Percentiles rank a stretch among this genome's conserved stretches.
phyloP scores from a whole-genome alignment of 495 filamentous ascomycete genomes.

The Sordaria brevicollis region DNA sequence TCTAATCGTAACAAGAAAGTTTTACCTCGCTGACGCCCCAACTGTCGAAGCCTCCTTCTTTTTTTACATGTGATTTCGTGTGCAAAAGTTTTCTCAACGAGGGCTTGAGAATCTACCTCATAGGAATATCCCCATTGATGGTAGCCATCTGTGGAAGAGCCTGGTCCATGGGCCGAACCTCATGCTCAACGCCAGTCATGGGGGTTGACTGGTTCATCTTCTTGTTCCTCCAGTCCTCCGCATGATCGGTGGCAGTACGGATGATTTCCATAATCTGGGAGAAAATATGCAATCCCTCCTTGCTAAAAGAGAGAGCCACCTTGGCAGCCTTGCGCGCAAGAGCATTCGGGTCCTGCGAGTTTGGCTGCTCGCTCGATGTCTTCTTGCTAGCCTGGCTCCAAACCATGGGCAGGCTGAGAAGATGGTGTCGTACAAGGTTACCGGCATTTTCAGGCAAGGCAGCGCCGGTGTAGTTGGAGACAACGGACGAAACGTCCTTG shows the following conservation, averaged over 20 bases:
- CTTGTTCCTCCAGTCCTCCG: slow-evolving; percentile 77
- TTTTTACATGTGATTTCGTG: no score
- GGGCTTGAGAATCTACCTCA: not conserved
- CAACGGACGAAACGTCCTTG: slow-evolving; percentile 62
- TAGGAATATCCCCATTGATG: slow-evolving; percentile 2
- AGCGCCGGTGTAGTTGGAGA: slow-evolving; percentile 75
- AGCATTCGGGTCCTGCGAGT: slow-evolving; percentile 21
- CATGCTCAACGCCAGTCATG: not conserved
- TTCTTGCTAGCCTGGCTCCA: slow-evolving; percentile 40
- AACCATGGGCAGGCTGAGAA: slow-evolving; percentile 72
- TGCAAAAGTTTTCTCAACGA: not conserved
- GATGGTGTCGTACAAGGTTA: slow-evolving; percentile 63
- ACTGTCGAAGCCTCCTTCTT: not conserved
- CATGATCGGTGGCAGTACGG: slow-evolving; percentile 72
- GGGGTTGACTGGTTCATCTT: slow-evolving; percentile 23
- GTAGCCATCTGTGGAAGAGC: not conserved
- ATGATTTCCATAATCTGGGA: slow-evolving; percentile 70
- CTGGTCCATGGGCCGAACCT: not conserved
- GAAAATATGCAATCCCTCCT: slow-evolving; percentile 85
- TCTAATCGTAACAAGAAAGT: not conserved
- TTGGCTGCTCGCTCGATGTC: slow-evolving; percentile 35
- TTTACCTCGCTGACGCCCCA: not conserved
- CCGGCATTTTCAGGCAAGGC: slow-evolving; percentile 77
- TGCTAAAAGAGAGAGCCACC: slow-evolving; percentile 67
- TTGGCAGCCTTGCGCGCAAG: slow-evolving; percentile 44